Conservation (phyloP, 2,329 filamentous ascomycete genomes). For the Beauveria medogensis region DNA sequence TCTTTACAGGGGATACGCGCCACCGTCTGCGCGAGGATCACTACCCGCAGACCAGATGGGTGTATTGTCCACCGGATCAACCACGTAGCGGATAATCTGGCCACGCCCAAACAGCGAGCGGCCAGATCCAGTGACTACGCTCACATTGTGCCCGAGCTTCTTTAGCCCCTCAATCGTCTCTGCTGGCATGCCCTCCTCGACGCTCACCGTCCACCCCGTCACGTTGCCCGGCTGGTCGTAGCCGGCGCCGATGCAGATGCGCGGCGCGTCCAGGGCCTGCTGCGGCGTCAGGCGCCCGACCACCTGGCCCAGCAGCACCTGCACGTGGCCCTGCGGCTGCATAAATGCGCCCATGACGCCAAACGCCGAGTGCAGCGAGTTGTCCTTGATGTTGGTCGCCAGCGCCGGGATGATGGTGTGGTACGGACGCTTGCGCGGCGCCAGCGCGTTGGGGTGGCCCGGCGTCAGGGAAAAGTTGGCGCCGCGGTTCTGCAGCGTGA, state of each 20-base stretch:
- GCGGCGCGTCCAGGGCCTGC: constrained; percentile 79
- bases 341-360: constrained; percentile 99
- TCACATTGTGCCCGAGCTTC: constrained; percentile 64
- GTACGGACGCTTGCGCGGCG: constrained; percentile 80
- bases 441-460: constrained; percentile 71
- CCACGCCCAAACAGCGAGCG: constrained; percentile 75
- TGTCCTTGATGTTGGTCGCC: constrained; percentile 68
- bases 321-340: constrained; percentile 94
- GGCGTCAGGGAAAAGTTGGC: constrained; percentile 70
- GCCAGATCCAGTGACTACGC: constrained; percentile 56
- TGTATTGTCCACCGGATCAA: constrained; percentile 59
- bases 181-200: constrained; percentile 74
- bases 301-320: constrained; percentile 84
- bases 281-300: constrained; percentile 77
- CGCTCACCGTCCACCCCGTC: constrained; percentile 57
- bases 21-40: constrained; percentile 79
- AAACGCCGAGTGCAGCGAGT: constrained; percentile 73
- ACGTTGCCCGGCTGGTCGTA: constrained; percentile 54
- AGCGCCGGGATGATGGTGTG: constrained; percentile 96
- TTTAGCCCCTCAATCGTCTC: constrained; percentile 60
- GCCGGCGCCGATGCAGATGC: constrained; percentile 77
- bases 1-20: constrained; percentile 39
- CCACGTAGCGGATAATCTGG: constrained; percentile 72
- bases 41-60: constrained; percentile 82
- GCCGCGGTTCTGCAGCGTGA: constrained; percentile 89